Conservation (phyloP, 495 filamentous ascomycete genomes). For the Aspergillus haitiensis region DNA sequence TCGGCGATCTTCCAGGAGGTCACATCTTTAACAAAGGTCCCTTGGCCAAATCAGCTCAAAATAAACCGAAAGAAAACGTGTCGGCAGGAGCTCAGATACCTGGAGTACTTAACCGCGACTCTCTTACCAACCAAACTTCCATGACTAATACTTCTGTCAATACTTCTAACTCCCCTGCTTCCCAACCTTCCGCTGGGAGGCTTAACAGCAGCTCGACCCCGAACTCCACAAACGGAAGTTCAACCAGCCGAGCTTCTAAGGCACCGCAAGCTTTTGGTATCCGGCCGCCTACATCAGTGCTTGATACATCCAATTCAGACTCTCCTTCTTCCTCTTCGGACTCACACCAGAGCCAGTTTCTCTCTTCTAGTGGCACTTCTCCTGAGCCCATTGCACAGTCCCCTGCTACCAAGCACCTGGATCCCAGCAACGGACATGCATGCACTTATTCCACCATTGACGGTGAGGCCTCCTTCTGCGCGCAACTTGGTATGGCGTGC, state of each 20-base stretch:
- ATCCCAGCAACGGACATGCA: slow-evolving; percentile 29
- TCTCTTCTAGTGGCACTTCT: slow-evolving; percentile 86
- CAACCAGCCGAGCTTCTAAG: slow-evolving; percentile 20
- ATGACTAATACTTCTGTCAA: slow-evolving; percentile 9
- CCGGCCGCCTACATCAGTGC: slow-evolving; percentile 34
- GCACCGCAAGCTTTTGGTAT: slow-evolving; percentile 21
- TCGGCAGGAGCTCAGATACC: slow-evolving; percentile 22
- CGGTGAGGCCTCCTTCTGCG: slow-evolving; percentile 66
- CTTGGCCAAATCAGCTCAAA: slow-evolving; percentile 34
- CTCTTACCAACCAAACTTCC: slow-evolving; percentile 18
- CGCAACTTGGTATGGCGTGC: slow-evolving; percentile 70
- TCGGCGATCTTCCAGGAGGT: slow-evolving; percentile 74
- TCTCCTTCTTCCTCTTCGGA: slow-evolving; percentile 58
- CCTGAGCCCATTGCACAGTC: slow-evolving; percentile 65
- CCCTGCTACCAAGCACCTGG: slow-evolving; percentile 59
- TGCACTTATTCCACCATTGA: slow-evolving; percentile 40
- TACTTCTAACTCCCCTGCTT: slow-evolving; percentile 6
- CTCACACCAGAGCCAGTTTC: slow-evolving; percentile 58
- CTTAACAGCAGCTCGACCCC: slow-evolving; percentile 1
- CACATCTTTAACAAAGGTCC: slow-evolving; percentile 54
- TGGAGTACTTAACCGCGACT: slow-evolving; percentile 37
- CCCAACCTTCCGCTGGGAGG: slow-evolving; percentile 5
- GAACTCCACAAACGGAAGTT: slow-evolving; percentile 16
- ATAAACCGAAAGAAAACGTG: slow-evolving; percentile 28
- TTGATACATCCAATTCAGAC: slow-evolving; percentile 50